phyloP scores from a whole-genome alignment of 306 rosid species.

The Prunus dulcis region DNA sequence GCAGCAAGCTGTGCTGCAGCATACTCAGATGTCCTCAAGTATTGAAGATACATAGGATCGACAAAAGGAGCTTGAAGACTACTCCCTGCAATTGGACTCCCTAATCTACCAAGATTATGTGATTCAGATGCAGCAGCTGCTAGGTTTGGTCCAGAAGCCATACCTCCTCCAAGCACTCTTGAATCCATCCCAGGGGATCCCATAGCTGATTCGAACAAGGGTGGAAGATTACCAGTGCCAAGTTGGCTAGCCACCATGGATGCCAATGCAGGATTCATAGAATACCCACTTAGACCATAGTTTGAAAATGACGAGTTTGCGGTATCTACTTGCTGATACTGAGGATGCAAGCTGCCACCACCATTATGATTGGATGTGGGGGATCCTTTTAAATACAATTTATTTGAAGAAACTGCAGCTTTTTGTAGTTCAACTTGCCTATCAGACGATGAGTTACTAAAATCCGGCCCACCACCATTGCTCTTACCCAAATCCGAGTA shows the following conservation, averaged over 20 bases:
- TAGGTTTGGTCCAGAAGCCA: slow-evolving; percentile 47
- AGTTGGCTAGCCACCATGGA: slow-evolving; percentile 85
- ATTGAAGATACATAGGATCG: slow-evolving; percentile 84
- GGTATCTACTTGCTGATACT: slow-evolving; percentile 67
- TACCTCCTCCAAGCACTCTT: slow-evolving; percentile 64
- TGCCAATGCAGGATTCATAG: slow-evolving; percentile 66
- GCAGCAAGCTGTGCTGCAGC: slow-evolving; percentile 81
- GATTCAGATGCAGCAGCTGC: slow-evolving; percentile 56
- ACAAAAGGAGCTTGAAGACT: slow-evolving; percentile 76
- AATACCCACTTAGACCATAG: slow-evolving; percentile 65
- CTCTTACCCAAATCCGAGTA: slow-evolving; percentile 51
- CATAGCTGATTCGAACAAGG: slow-evolving; percentile 68
- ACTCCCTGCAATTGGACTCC: slow-evolving; percentile 62
- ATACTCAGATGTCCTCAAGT: slow-evolving; percentile 81
- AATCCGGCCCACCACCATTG: slow-evolving; percentile 44
- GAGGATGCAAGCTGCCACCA: slow-evolving; percentile 56
- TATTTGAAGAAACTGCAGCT: slow-evolving; percentile 38
- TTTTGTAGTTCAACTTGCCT: slow-evolving; percentile 62
- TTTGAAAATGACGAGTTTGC: slow-evolving; percentile 57
- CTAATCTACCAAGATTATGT: slow-evolving; percentile 62
- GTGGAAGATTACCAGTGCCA: slow-evolving; percentile 70
- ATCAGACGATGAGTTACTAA: slow-evolving; percentile 41
- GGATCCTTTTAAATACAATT: slow-evolving; percentile 60
- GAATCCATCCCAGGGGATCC: slow-evolving; percentile 74
- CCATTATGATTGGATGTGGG: slow-evolving; percentile 54